Evolutionary conservation across 352 stramenopile genomes (phyloP).

Genomic region (Proteromonas lacertae): DNA sequence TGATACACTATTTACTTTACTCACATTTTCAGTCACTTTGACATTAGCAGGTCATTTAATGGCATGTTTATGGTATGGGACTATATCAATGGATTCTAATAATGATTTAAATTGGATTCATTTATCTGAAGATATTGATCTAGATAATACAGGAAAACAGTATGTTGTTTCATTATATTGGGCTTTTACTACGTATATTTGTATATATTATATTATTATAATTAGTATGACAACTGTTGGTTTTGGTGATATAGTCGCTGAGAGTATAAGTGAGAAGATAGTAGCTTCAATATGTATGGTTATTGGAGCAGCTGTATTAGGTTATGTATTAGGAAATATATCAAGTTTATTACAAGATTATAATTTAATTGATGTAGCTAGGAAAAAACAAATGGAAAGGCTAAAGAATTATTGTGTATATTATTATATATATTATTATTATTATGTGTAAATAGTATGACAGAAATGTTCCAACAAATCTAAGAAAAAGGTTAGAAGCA

Average conservation of each 20-base stretch:
- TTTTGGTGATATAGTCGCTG: constrained; percentile 1
- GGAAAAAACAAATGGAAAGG: neutral
- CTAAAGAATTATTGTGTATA: too few relatives aligned
- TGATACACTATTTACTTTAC: too few relatives aligned
- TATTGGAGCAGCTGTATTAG: neutral
- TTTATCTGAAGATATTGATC: too few relatives aligned
- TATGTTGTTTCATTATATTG: constrained; percentile 1
- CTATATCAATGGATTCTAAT: too few relatives aligned
- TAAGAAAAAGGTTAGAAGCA: neutral
- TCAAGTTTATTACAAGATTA: neutral
- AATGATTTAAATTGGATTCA: too few relatives aligned
- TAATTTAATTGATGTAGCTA: neutral
- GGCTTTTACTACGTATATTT: neutral
- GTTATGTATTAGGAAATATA: neutral
- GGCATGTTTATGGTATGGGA: too few relatives aligned
- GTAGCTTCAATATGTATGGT: neutral
- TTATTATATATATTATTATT: too few relatives aligned
- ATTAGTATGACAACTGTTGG: constrained; percentile 1
- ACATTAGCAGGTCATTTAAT: neutral
- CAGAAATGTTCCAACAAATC: too few relatives aligned
- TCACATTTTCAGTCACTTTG: neutral
- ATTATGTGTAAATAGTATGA: too few relatives aligned
- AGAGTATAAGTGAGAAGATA: neutral
- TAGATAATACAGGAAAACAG: neutral
- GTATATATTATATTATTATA: too few relatives aligned